Conservation (phyloP, 495 filamentous ascomycete genomes). For the Tetracladium marchalianum region DNA sequence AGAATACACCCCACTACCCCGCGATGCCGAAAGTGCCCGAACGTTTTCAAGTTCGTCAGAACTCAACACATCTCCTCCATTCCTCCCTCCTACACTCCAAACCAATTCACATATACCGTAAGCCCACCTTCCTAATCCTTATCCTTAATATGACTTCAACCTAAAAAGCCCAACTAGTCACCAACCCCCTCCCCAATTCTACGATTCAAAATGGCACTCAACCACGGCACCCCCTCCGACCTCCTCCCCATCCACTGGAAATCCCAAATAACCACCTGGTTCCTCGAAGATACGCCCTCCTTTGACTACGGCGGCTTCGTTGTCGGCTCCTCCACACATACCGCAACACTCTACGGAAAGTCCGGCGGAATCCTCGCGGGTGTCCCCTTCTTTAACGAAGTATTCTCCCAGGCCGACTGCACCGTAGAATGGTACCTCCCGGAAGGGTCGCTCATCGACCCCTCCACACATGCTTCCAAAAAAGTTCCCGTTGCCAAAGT, state of each 20-base stretch:
- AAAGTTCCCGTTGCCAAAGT: constrained; percentile 62
- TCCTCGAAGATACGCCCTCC: constrained; percentile 89
- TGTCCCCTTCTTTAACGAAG: constrained; percentile 90
- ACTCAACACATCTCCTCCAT: no score
- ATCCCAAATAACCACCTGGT: constrained; percentile 69
- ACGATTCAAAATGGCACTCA: constrained; percentile 38
- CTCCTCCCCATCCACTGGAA: constrained; percentile 82
- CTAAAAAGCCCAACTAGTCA: no score
- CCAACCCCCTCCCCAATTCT: no score
- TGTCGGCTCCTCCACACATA: constrained; percentile 67
- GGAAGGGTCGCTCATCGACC: constrained; percentile 61
- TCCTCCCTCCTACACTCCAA: no score
- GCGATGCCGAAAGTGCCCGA: no score
- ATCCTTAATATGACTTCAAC: no score
- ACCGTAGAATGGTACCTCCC: constrained; percentile 74
- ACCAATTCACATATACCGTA: no score
- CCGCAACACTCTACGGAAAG: constrained; percentile 84
- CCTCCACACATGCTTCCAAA: constrained; percentile 44
- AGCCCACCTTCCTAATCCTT: no score
- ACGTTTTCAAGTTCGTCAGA: no score
- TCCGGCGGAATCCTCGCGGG: constrained; percentile 80
- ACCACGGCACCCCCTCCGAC: constrained; percentile 66
- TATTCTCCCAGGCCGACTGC: constrained; percentile 85
- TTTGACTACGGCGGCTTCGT: constrained; percentile 98
- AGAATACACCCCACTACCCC: no score